Evolutionary conservation across 2,329 filamentous ascomycete genomes (phyloP), one percentile per base, ranked within the genome.

Genomic region (Phialemoniopsis sp.): DNA sequence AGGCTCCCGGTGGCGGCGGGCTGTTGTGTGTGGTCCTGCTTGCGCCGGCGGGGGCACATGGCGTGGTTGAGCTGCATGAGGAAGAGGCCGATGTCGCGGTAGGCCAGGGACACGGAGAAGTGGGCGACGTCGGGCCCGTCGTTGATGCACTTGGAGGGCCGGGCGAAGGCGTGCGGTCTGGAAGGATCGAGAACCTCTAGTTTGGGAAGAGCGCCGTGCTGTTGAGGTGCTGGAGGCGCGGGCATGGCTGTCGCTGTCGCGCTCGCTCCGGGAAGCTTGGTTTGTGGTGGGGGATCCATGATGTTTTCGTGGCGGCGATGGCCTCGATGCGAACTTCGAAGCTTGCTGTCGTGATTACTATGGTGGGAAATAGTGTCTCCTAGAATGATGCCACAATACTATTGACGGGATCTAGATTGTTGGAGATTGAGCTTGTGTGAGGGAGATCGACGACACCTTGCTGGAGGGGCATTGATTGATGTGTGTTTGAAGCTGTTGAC

Each of bases 1-100:
- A n/a, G 29, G 12, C 26, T 29, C 9, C 35, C 29, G 16, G 8
- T 13, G 5, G 21, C 21, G 21, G 21, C 21, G 21, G 21, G 15
- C 34, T 12, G 17, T 29, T 3, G 34, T 9, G 16, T 13, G 29
- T 29, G n/a, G 4, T 31, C 57, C 3, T 55, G 43, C 3, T 56
- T 51, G 48, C 74, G 21, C 6, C 21, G 81, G 15, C 79, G 70
- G 1, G 91, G 90, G 49, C 91, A 87, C 65, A 97, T 80, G 10
- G 90, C 78, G 42, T 84, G 80, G 60, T 95, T 97, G 36, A 98
- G 80, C 64, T 97, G 93, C 48, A 95, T 73, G 34, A 97, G 69
- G 59, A 95, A 97, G 34, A 79, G 76, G 61, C 88, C 85, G 39
- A 98, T 87, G 57, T 96, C 89, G 42, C 80, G 76, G 64, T 97